Conservation (phyloP, 2,329 filamentous ascomycete species). For the Aspergillus novoparasiticus region DNA sequence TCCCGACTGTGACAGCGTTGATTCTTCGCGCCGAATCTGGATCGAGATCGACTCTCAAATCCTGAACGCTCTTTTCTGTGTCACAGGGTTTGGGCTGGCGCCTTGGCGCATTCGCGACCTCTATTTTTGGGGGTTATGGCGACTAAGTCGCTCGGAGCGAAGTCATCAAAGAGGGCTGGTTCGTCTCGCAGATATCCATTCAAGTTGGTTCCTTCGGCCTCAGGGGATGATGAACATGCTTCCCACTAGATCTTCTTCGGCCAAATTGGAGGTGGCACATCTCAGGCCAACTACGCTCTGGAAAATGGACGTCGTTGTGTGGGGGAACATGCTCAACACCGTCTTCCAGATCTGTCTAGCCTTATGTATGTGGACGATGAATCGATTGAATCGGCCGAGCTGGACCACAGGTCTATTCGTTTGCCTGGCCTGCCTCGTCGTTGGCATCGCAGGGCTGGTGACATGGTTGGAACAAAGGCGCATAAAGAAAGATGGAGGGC, state of each 20-base stretch:
- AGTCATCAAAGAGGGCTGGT: background rate
- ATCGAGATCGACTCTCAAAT: slow-evolving; percentile 85
- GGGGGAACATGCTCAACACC: slow-evolving; percentile 78
- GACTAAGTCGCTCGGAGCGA: slow-evolving; percentile 50
- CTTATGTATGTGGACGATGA: slow-evolving; percentile 17
- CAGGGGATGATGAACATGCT: background rate
- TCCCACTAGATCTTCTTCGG: background rate
- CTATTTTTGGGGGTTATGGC: slow-evolving; percentile 70
- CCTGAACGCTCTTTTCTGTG: slow-evolving; percentile 80
- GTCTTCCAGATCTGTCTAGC: slow-evolving; percentile 73
- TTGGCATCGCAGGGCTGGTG: background rate
- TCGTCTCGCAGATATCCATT: background rate
- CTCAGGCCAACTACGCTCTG: slow-evolving; percentile 48
- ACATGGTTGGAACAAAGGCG: background rate
- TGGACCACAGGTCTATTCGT: background rate
- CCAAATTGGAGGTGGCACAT: slow-evolving; percentile 34
- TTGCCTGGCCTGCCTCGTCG: background rate
- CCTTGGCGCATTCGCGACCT: slow-evolving; percentile 84
- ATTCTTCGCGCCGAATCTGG: slow-evolving; percentile 79
- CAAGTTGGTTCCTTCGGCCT: background rate
- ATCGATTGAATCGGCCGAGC: background rate
- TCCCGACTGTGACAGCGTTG: slow-evolving; percentile 69
- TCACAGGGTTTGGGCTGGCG: slow-evolving; percentile 80
- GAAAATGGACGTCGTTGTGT: slow-evolving; percentile 80
- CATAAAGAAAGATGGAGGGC: too few species aligned